phyloP scores from a whole-genome alignment of 2,329 filamentous ascomycete genomes.

The Pyrenochaeta sp. region DNA sequence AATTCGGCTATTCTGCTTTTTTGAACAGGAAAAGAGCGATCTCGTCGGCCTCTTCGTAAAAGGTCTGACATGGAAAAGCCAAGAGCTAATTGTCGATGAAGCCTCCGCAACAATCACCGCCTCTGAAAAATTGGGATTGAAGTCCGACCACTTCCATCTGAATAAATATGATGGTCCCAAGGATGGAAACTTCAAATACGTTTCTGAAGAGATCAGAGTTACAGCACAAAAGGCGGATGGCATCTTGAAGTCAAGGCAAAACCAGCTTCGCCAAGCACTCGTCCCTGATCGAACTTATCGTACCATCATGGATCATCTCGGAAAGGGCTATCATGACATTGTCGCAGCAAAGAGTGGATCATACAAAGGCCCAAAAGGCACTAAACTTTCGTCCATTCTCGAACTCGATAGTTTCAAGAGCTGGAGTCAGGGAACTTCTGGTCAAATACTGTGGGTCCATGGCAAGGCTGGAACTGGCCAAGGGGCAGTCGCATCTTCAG shows the following conservation, averaged over 20 bases:
- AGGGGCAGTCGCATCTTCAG: conserved; percentile 26
- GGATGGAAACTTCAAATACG: conserved; percentile 34
- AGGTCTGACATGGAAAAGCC: conserved; percentile 15
- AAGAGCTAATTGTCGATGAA: conserved; percentile 40
- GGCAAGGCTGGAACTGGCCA: conserved; percentile 30
- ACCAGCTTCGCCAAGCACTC: conserved; percentile 22
- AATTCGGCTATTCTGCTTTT: conserved; percentile 31
- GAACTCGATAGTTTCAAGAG: conserved; percentile 18
- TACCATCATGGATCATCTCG: conserved; percentile 22
- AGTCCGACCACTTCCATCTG: conserved; percentile 38
- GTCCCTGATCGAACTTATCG: conserved; percentile 24
- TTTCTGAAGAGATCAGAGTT: conserved; percentile 31
- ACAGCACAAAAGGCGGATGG: conserved; percentile 24
- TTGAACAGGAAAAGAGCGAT: conserved; percentile 27
- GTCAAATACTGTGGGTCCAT: conserved; percentile 30
- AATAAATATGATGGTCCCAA: conserved; percentile 40
- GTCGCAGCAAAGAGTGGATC: conserved; percentile 20
- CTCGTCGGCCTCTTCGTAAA: conserved; percentile 19
- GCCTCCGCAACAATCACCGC: conserved; percentile 33
- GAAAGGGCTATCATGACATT: conserved; percentile 27
- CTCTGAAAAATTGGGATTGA: conserved; percentile 27
- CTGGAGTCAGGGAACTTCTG: conserved; percentile 14
- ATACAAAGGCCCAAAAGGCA: conserved; percentile 15
- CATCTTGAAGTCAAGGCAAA: conserved; percentile 30
- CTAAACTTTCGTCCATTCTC: conserved; percentile 18